Base-by-base conservation (phyloP, 1,284 basidiomycete genomes). In the Microbotryum lychnidis-dioicae region DNA sequence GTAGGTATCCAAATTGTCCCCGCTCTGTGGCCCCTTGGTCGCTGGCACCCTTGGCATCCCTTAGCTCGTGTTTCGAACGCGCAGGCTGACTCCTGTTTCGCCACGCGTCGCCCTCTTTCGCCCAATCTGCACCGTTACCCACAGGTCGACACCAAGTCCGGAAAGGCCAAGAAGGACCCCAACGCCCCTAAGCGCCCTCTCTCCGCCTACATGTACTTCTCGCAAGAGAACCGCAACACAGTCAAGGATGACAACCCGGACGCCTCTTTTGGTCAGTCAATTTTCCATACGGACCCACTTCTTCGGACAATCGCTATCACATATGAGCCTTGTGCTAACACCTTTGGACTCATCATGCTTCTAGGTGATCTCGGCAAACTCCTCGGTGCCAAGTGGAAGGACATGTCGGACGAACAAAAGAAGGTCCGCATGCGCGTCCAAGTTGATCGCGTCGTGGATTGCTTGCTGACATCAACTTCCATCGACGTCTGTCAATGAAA, bases 151-250 rank as follows among this genome's bases (percentile, higher is more conserved):
- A 63, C 69, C 62, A 75, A 75, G 73, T 71, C 70, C 23, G 65
- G 70, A 57, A 81, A 82, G 71, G 76, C 77, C 60, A 87, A 86
- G 79, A 90, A 89, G 76, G 85, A 89, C 76, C 82, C 83, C 65
- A 86, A 87, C 73, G 86, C 87, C 12, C 90, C 90, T 62, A 93
- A 93, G 79, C 84, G 91, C 57, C 87, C 90, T 3, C 82, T 96
- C 57, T 94, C 91, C 56, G 91, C 92, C 58, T 97, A 96, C 81
- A 96, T 97, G 92, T 93, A 93, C 87, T 97, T 97, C 82, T 87
- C 85, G 73, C 89, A 92, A 77, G 92, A 93, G 78, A 89, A 89
- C 86, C 84, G 92, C 75, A 89, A 94, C 78, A 84, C 87, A 74
- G 89, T 97, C 82, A 94, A 93, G 84, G 74, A 82, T 61, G 93